Percentiles rank a stretch among this genome's conserved stretches.
Conservation (phyloP, 1,139 yeast genomes). For the Sugiyamaella neomexicana region DNA sequence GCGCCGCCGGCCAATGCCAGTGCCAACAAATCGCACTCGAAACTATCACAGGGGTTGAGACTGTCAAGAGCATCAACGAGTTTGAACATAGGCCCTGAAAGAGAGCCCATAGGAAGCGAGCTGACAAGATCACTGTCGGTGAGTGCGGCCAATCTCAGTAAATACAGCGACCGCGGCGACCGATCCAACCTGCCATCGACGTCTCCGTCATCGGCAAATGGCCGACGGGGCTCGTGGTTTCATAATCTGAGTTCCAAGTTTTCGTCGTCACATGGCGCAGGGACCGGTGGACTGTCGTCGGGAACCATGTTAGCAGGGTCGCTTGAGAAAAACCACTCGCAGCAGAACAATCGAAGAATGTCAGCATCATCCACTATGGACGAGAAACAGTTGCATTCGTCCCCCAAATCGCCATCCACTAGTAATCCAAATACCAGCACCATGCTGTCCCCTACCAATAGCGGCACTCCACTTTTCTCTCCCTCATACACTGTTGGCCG, state of each 20-base stretch:
- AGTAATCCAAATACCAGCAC: not conserved
- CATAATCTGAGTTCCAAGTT: slow-evolving; percentile 18
- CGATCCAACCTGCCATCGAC: not conserved
- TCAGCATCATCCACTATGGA: not conserved
- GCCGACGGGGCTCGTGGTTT: slow-evolving; percentile 25
- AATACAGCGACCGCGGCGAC: not conserved
- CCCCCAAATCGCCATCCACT: slow-evolving; percentile 4
- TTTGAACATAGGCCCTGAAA: not conserved
- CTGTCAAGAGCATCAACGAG: not conserved
- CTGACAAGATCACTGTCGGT: slow-evolving; percentile 11
- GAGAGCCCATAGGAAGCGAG: slow-evolving; percentile 7
- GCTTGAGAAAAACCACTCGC: not conserved
- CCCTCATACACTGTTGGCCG: not conserved
- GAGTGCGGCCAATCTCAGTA: slow-evolving; percentile 3
- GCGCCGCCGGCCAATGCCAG: not conserved
- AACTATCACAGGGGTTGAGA: slow-evolving; percentile 15
- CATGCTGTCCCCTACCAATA: not conserved
- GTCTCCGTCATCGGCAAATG: slow-evolving; percentile 1
- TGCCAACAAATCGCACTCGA: slow-evolving; percentile 10
- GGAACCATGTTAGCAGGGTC: not conserved
- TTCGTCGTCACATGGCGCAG: slow-evolving; percentile 2
- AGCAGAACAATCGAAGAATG: not conserved
- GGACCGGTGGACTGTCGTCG: not conserved
- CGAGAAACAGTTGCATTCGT: not conserved
- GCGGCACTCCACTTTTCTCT: not conserved